Conservation (phyloP, 371 early-diverging fungal genomes). For the Syncephalastrum sp. region DNA sequence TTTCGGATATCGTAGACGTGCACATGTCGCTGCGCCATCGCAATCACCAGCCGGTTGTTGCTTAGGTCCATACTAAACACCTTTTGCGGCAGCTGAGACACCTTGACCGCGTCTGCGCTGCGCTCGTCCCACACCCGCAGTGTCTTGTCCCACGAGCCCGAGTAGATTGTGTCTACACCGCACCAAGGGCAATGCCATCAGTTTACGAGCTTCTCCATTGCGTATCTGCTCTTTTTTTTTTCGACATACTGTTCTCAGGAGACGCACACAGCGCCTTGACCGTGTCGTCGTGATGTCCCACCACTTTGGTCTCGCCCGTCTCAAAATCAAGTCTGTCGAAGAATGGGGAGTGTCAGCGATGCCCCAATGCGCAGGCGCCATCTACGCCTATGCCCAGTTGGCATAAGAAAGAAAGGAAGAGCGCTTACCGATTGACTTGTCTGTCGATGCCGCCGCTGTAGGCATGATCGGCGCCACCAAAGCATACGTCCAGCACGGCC, state of each 20-base stretch:
- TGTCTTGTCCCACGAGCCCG: constrained; percentile 92
- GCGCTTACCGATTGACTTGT: constrained; percentile 56
- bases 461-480: constrained; percentile 50
- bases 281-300: constrained; percentile 59
- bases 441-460: constrained; percentile 73
- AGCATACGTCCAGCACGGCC: constrained; percentile 77
- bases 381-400: too few species aligned
- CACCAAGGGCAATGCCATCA: too few species aligned
- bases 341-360: neutral
- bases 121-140: constrained; percentile 82
- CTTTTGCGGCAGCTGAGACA: constrained; percentile 51
- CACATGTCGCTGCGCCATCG: constrained; percentile 76
- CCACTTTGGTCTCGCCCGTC: constrained; percentile 37
- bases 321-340: constrained; percentile 48
- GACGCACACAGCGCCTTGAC: constrained; percentile 66
- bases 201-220: too few species aligned
- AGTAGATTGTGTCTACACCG: constrained; percentile 56
- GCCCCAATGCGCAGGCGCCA: neutral
- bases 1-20: constrained; percentile 84
- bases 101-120: constrained; percentile 31
- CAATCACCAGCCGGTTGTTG: constrained; percentile 76
- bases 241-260: constrained; percentile 44
- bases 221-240: too few species aligned
- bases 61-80: constrained; percentile 81
- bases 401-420: neutral